Conservation (phyloP, 2,329 filamentous ascomycete species). For the Rutstroemia sp. region DNA sequence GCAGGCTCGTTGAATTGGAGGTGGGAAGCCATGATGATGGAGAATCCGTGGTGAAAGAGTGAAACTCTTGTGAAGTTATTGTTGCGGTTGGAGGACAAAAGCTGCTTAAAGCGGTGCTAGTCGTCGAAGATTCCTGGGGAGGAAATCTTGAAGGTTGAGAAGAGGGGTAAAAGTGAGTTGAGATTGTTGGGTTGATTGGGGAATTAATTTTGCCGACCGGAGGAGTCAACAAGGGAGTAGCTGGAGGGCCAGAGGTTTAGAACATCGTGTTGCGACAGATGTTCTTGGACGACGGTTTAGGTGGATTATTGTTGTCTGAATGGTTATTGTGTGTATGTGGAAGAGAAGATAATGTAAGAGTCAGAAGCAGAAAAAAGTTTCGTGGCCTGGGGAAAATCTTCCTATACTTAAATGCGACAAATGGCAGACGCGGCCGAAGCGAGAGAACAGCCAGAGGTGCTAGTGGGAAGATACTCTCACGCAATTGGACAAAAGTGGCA, state of each 20-base stretch:
- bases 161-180: slow-evolving; percentile 33
- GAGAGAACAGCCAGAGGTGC: no score
- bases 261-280: neutral
- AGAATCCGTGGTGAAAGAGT: slow-evolving; percentile 80
- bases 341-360: neutral
- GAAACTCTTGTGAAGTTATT: slow-evolving; percentile 58
- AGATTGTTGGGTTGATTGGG: neutral
- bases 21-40: slow-evolving; percentile 67
- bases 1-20: slow-evolving; percentile 57
- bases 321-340: neutral
- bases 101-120: slow-evolving; percentile 54
- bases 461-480: no score
- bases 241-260: slow-evolving; percentile 3
- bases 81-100: slow-evolving; percentile 47
- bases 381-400: no score
- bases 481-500: no score
- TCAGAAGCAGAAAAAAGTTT: neutral
- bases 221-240: slow-evolving; percentile 2
- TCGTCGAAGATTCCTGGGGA: slow-evolving; percentile 60
- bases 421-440: no score
- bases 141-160: slow-evolving; percentile 44
- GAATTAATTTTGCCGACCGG: slow-evolving; percentile 4
- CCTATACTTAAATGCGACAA: no score
- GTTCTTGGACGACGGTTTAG: neutral
- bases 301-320: neutral